These are phyloP conservation scores for Polyplosphaeria fusca DNA, from an alignment of 495 filamentous ascomycete species.

Conservation along the genomic window DNA sequence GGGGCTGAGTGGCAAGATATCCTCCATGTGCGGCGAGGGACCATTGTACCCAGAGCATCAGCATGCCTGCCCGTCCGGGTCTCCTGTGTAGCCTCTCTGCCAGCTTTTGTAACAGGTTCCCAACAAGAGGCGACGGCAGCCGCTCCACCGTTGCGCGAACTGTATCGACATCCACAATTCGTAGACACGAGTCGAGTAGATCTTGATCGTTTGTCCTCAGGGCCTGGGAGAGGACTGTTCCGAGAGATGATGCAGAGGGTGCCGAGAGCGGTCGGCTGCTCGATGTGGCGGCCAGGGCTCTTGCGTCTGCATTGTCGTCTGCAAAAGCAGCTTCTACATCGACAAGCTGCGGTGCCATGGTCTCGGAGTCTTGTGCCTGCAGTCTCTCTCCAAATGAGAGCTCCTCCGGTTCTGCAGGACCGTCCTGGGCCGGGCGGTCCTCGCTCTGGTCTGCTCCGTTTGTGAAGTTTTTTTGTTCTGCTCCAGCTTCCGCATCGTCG, in stretches of 20 bases:
- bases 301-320: conserved; percentile 39
- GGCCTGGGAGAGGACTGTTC: conserved; percentile 86
- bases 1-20: conserved; percentile 76
- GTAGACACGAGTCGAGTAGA: conserved; percentile 89
- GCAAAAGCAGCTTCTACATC: conserved; percentile 67
- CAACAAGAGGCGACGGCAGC: conserved; percentile 78
- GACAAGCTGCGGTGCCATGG: conserved; percentile 46
- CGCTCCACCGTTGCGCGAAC: conserved; percentile 86
- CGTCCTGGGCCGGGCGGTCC: conserved; percentile 42
- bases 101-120: conserved; percentile 72
- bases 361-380: conserved; percentile 62
- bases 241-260: conserved; percentile 75
- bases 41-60: conserved; percentile 98
- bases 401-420: conserved; percentile 46
- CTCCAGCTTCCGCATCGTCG: conserved; percentile 15
- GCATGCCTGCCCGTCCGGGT: conserved; percentile 80
- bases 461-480: conserved; percentile 14
- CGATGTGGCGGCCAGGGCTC: conserved; percentile 41
- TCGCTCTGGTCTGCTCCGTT: conserved; percentile 49
- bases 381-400: conserved; percentile 88
- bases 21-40: conserved; percentile 92
- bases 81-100: conserved; percentile 82
- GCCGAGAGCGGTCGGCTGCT: conserved; percentile 21
- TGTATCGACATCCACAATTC: conserved; percentile 65
- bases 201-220: conserved; percentile 84